Percentiles rank a stretch among this genome's conserved stretches.
phyloP scores from a whole-genome alignment of 73 alveolate species.

The Paramecium biaurelia region DNA sequence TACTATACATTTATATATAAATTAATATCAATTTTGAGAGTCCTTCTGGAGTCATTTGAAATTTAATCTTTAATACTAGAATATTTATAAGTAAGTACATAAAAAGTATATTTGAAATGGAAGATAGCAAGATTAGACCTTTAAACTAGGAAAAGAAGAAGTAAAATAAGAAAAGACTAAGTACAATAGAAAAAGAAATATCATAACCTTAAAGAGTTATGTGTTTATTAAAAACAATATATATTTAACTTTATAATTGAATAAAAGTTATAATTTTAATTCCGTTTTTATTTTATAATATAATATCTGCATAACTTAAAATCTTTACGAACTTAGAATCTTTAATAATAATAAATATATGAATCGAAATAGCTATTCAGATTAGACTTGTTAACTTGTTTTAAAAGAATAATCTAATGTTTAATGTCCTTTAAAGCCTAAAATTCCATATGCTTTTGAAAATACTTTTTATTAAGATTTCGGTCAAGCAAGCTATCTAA shows the following conservation, averaged over 20 bases:
- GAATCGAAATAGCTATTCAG: not conserved
- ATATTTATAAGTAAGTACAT: too few species aligned
- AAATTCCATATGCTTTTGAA: not conserved
- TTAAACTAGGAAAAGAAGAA: too few species aligned
- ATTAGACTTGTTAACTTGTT: not conserved
- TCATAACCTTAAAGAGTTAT: not conserved
- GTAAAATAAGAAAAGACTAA: too few species aligned
- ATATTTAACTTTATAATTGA: not conserved
- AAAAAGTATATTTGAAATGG: too few species aligned
- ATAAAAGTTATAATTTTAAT: not conserved
- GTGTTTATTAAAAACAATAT: not conserved
- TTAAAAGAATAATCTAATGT: not conserved
- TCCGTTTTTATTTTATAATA: not conserved
- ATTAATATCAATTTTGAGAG: too few species aligned
- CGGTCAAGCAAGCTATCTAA: not conserved
- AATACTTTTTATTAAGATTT: not conserved
- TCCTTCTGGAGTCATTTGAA: not conserved
- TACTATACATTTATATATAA: not conserved
- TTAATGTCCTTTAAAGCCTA: not conserved
- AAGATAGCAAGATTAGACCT: too few species aligned
- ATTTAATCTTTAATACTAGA: too few species aligned
- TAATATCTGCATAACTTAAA: not conserved
- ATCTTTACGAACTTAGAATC: not conserved
- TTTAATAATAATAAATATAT: not conserved
- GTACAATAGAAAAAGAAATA: not conserved